Evolutionary conservation across 352 stramenopile genomes (phyloP).

Genomic region (Phytopythium delawarense): DNA sequence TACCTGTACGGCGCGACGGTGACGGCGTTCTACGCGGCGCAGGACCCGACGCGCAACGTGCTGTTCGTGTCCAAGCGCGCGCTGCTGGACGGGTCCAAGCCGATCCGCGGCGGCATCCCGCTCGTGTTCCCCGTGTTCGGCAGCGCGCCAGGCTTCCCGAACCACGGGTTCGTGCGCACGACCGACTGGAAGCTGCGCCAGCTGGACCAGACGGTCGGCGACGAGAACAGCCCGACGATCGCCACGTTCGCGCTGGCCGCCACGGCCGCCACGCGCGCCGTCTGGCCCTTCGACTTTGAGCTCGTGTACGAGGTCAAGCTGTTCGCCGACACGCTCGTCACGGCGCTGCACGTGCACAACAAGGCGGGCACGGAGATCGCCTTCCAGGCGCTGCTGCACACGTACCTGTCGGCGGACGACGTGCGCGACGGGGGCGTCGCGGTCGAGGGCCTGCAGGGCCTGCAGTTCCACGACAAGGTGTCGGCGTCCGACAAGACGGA

Average conservation of each 20-base stretch:
- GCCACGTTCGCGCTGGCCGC: conserved; percentile 61
- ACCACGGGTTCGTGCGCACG: conserved; percentile 93
- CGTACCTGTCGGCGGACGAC: conserved; percentile 89
- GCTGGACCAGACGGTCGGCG: conserved; percentile 32
- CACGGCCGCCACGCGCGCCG: conserved; percentile 34
- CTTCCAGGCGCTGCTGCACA: conserved; percentile 95
- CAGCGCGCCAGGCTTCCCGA: conserved; percentile 75
- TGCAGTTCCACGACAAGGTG: conserved; percentile 90
- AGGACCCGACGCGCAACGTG: conserved; percentile 75
- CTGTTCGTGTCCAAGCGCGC: conserved; percentile 92
- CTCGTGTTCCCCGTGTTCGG: conserved; percentile 97
- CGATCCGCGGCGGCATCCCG: conserved; percentile 94
- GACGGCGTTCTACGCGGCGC: conserved; percentile 74
- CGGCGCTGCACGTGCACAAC: conserved; percentile 90
- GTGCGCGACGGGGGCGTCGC: conserved; percentile 46
- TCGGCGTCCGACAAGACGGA: conserved; percentile 51
- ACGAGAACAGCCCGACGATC: conserved; percentile 39
- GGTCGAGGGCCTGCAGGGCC: conserved; percentile 86
- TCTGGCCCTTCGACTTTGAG: conserved; percentile 76
- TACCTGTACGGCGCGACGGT: conserved; percentile 92
- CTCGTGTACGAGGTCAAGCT: conserved; percentile 89
- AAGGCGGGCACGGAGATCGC: conserved; percentile 72
- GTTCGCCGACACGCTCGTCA: conserved; percentile 72
- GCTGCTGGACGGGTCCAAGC: conserved; percentile 89
- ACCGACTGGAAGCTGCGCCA: conserved; percentile 60